phyloP scores from a whole-genome alignment of 2,329 filamentous ascomycete genomes.

The Penicillium crustosum region DNA sequence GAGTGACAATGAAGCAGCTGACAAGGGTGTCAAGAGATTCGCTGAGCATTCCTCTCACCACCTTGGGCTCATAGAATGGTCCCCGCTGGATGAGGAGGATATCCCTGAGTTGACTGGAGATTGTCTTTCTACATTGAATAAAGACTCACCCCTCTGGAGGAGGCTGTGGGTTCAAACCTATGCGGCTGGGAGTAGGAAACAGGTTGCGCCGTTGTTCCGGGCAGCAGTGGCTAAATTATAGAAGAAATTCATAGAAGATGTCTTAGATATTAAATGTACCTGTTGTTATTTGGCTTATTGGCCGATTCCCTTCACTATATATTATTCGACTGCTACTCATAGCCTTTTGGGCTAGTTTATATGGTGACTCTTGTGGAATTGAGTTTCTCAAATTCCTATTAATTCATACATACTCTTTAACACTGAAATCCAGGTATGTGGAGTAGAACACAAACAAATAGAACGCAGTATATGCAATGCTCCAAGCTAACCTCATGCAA shows the following conservation, averaged over 20 bases:
- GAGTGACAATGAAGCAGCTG: conserved; percentile 31
- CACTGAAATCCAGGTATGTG: conserved; percentile 11
- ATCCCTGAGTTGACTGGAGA: conserved; percentile 17
- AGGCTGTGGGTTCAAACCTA: conserved; percentile 58
- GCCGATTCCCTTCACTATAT: too few relatives aligned
- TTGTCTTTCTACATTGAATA: conserved; percentile 16
- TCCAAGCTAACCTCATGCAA: conserved; percentile 27
- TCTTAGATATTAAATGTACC: neutral
- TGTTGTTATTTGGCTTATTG: neutral
- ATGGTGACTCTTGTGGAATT: neutral
- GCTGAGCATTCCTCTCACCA: conserved; percentile 43
- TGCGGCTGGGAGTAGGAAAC: conserved; percentile 61
- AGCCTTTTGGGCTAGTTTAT: neutral
- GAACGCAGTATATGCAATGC: conserved; percentile 25
- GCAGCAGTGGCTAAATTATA: conserved; percentile 40
- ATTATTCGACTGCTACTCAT: neutral
- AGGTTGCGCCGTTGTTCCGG: conserved; percentile 61
- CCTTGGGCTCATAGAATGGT: conserved; percentile 45
- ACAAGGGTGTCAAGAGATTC: conserved; percentile 48
- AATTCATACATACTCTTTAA: conserved; percentile 12
- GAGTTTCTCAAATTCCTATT: conserved; percentile 2
- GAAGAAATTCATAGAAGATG: neutral
- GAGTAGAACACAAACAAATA: conserved; percentile 4
- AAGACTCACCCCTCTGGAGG: conserved; percentile 38
- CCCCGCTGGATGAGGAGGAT: conserved; percentile 27